Conservation (phyloP, 169 alveolate genomes). For the Perkinsus olseni region DNA sequence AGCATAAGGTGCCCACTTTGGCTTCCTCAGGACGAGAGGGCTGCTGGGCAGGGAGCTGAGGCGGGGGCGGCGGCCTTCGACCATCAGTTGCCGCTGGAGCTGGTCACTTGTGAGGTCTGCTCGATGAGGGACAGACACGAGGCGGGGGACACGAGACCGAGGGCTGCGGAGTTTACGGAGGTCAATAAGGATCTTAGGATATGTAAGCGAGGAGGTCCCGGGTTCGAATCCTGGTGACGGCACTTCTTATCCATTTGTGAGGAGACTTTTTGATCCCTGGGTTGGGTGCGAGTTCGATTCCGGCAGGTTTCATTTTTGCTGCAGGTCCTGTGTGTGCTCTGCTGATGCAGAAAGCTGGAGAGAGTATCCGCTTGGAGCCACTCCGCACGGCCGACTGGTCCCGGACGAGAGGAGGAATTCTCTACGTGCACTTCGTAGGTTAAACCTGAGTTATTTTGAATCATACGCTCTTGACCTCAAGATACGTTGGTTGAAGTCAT, state of each 20-base stretch:
- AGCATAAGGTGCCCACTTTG: no score
- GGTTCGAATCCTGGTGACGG: background rate
- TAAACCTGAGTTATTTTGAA: background rate
- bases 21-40: background rate
- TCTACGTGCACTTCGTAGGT: background rate
- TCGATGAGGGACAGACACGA: background rate
- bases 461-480: background rate
- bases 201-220: background rate
- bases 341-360: background rate
- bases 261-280: no score
- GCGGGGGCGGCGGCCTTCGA: background rate
- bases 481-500: background rate
- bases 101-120: background rate
- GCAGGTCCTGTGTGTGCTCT: background rate
- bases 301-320: background rate
- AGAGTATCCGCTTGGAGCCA: background rate
- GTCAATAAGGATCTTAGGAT: background rate
- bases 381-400: background rate
- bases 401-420: background rate
- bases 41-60: background rate
- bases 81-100: background rate
- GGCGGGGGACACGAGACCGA: background rate
- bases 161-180: background rate
- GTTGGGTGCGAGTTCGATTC: background rate
- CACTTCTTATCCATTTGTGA: no score